A percentile compares a stretch with the other conserved stretches of the same genome.
Evolutionary conservation across 352 stramenopile genomes (phyloP).

Genomic region (Blastocystis sp.): DNA sequence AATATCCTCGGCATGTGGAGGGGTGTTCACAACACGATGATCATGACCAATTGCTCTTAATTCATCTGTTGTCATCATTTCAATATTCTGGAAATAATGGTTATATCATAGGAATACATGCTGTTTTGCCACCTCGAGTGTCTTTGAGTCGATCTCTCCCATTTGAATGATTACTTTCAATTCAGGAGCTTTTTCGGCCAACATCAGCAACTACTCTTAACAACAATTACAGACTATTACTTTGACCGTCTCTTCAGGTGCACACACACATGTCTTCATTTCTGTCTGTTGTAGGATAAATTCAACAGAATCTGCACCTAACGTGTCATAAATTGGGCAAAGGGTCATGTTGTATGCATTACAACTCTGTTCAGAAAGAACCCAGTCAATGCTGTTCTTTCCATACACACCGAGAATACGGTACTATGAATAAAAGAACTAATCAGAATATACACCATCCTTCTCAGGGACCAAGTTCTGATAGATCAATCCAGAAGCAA

Average conservation of each 20-base stretch:
- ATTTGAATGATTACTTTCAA: conserved; percentile 65
- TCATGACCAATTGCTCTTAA: conserved; percentile 53
- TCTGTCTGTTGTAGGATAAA: conserved; percentile 81
- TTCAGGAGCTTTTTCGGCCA: background rate
- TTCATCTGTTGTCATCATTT: conserved; percentile 51
- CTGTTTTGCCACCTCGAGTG: conserved; percentile 13
- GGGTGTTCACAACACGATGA: conserved; percentile 71
- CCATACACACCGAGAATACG: conserved; percentile 85
- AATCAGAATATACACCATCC: background rate
- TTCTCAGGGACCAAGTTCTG: conserved; percentile 14
- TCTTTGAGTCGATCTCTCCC: conserved; percentile 42
- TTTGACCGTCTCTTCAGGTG: conserved; percentile 27
- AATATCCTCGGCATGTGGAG: conserved; percentile 78
- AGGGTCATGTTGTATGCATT: conserved; percentile 77
- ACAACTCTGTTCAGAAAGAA: conserved; percentile 84
- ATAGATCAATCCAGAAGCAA: conserved; percentile 52
- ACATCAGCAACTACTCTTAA: background rate
- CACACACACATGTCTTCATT: conserved; percentile 76
- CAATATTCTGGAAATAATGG: conserved; percentile 3
- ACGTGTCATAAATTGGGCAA: conserved; percentile 82
- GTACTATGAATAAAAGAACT: conserved; percentile 6
- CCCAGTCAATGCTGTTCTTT: conserved; percentile 92
- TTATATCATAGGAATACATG: background rate
- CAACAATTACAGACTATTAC: background rate
- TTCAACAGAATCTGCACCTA: conserved; percentile 78